These are phyloP conservation scores for Cryptococcus jaspeensis DNA, from an alignment of 1,284 basidiomycete genomes.

Conservation along the genomic window DNA sequence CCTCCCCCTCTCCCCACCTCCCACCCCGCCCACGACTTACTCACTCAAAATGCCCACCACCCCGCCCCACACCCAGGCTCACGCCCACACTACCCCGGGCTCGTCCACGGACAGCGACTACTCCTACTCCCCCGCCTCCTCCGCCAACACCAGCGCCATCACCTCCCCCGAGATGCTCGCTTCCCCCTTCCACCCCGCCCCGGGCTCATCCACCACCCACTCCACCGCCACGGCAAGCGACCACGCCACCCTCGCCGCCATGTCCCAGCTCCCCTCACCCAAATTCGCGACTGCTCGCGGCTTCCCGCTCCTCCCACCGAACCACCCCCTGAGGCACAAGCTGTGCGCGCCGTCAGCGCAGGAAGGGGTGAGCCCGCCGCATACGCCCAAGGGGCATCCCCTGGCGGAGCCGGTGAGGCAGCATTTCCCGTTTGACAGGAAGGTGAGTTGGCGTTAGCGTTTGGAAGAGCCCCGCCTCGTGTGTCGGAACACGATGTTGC, in stretches of 20 bases:
- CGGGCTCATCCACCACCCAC: too few species aligned
- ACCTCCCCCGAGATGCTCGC: slow-evolving; percentile 17
- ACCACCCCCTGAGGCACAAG: slow-evolving; percentile 27
- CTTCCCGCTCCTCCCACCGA: slow-evolving; percentile 29
- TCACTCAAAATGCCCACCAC: too few species aligned
- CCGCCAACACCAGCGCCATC: not conserved
- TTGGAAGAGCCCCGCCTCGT: too few species aligned
- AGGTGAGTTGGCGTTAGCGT: slow-evolving; percentile 14
- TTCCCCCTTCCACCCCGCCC: too few species aligned
- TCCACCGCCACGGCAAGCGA: too few species aligned
- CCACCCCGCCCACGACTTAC: too few species aligned
- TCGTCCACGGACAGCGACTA: too few species aligned
- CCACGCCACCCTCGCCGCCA: slow-evolving; percentile 11
- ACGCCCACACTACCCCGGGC: too few species aligned
- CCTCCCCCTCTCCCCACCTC: too few species aligned
- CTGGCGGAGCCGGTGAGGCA: slow-evolving; percentile 3
- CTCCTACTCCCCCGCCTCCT: too few species aligned
- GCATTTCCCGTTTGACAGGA: slow-evolving; percentile 14
- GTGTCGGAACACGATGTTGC: too few species aligned
- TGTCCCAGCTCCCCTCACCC: slow-evolving; percentile 15
- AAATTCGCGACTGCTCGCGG: slow-evolving; percentile 10
- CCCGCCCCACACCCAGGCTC: too few species aligned
- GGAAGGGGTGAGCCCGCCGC: slow-evolving; percentile 15
- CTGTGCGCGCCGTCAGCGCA: slow-evolving; percentile 13
- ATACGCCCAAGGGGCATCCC: slow-evolving; percentile 36